Evolutionary conservation across 176 grass and related monocot genomes (phyloP).

Genomic region (Avena atlantica): DNA sequence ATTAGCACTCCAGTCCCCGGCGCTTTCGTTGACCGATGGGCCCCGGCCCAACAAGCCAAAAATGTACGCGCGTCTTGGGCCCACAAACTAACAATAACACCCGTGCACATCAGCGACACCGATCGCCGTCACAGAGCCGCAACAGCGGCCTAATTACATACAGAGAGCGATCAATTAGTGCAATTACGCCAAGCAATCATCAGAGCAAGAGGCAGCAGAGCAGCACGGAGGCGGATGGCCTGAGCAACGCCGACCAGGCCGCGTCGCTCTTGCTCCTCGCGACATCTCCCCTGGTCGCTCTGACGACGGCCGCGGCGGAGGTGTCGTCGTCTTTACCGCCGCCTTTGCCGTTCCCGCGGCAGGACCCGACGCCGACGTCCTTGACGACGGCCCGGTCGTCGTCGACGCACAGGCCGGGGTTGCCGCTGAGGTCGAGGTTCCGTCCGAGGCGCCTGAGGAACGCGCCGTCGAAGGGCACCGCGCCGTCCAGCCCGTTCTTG

Average conservation of each 20-base stretch:
- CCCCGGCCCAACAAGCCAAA: constrained; percentile 27
- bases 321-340: neutral
- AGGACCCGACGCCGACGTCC: constrained; percentile 62
- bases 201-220: constrained; percentile 56
- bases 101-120: no score
- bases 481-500: constrained; percentile 64
- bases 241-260: constrained; percentile 2
- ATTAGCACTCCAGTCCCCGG: neutral
- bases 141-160: constrained; percentile 30
- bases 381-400: constrained; percentile 47
- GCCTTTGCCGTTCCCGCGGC: neutral
- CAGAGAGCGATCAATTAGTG: constrained; percentile 6
- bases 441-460: constrained; percentile 70
- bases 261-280: neutral
- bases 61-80: neutral
- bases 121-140: neutral
- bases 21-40: constrained; percentile 40
- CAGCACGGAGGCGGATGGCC: constrained; percentile 10
- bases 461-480: constrained; percentile 49
- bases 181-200: constrained; percentile 26
- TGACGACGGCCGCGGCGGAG: neutral
- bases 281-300: neutral
- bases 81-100: neutral
- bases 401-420: constrained; percentile 63
- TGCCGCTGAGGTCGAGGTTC: constrained; percentile 79